phyloP scores from a whole-genome alignment of 495 filamentous ascomycete species.

The Hypoxylon rickii region DNA sequence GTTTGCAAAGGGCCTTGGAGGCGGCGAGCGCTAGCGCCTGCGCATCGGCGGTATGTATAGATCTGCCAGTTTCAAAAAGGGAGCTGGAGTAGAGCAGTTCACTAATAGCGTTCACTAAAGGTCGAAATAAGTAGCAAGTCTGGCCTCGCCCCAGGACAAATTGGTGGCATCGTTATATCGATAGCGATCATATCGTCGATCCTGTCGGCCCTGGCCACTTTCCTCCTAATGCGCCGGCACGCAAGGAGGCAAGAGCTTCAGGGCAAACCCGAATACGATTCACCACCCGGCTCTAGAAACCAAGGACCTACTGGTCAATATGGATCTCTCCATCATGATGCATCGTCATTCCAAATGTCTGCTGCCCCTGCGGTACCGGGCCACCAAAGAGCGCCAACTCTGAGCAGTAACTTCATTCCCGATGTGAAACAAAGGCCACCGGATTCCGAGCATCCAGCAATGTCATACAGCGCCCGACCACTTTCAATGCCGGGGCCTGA shows the following conservation, averaged over 20 bases:
- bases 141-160: conserved; percentile 20
- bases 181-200: conserved; percentile 25
- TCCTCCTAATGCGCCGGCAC: conserved; percentile 29
- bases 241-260: background rate
- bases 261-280: conserved; percentile 3
- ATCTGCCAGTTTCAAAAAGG: background rate
- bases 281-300: background rate
- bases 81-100: conserved; percentile 1
- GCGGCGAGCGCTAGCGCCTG: conserved; percentile 19
- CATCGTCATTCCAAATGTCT: conserved; percentile 9
- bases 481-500: conserved; percentile 15
- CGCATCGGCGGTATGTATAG: conserved; percentile 13
- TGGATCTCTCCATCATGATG: background rate
- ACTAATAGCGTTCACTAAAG: conserved; percentile 5
- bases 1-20: conserved; percentile 16
- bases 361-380: background rate
- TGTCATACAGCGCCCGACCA: conserved; percentile 11
- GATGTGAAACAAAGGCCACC: background rate
- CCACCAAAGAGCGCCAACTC: background rate
- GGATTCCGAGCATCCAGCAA: conserved; percentile 11
- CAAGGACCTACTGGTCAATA: background rate
- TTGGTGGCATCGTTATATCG: conserved; percentile 30
- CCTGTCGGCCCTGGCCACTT: conserved; percentile 24
- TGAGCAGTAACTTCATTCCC: background rate
- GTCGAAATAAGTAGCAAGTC: conserved; percentile 11